Percentiles rank a stretch among this genome's conserved stretches.
Conservation (phyloP, 768 basidiomycete genomes). For the Boletus pseudopeckii region DNA sequence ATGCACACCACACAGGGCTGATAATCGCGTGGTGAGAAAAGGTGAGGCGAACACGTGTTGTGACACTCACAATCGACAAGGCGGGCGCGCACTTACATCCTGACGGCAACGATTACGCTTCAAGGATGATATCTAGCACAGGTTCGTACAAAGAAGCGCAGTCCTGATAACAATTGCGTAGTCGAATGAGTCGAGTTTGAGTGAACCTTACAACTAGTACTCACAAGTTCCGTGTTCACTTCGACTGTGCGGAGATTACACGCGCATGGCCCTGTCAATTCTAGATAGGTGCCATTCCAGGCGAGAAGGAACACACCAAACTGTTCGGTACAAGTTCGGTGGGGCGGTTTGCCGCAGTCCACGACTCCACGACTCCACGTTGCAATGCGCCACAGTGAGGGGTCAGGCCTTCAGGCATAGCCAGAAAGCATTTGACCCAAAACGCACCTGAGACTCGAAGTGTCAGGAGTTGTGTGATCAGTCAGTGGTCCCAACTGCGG, state of each 20-base stretch:
- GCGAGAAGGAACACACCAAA: constrained; percentile 5
- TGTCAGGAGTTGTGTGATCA: background rate
- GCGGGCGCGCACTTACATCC: constrained; percentile 11
- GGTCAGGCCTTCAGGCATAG: background rate
- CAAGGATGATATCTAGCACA: constrained; percentile 9
- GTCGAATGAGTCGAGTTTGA: background rate
- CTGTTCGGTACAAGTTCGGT: background rate
- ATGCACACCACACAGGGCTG: constrained; percentile 30
- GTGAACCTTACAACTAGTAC: background rate
- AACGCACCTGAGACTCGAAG: background rate
- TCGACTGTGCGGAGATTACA: constrained; percentile 22
- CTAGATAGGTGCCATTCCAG: constrained; percentile 7
- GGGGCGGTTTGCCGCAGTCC: background rate
- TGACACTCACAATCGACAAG: constrained; percentile 1
- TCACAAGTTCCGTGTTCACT: background rate
- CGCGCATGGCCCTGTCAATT: constrained; percentile 11
- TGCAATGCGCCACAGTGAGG: constrained; percentile 1
- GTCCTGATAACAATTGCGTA: constrained; percentile 1
- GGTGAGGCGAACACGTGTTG: constrained; percentile 34
- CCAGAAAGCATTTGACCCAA: background rate
- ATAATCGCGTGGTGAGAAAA: constrained; percentile 34
- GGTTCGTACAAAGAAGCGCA: constrained; percentile 11
- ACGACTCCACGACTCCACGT: constrained; percentile 5
- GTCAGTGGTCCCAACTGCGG: background rate
- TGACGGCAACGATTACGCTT: constrained; percentile 2